Conservation (phyloP, 495 filamentous ascomycete species). For the Lentithecium fluviatile region DNA sequence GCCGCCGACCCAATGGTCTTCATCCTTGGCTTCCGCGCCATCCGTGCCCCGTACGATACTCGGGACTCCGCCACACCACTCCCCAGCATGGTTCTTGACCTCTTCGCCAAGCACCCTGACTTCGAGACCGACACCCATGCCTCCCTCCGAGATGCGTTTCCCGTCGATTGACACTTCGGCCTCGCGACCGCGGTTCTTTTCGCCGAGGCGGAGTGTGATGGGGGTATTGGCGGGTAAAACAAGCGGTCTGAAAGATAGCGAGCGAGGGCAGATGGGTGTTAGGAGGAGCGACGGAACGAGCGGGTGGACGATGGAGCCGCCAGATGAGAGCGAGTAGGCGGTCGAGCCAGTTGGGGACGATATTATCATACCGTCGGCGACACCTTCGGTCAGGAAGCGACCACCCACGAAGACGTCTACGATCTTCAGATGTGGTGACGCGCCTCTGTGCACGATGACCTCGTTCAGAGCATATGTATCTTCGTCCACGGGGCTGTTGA, state of each 20-base stretch:
- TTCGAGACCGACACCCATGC: conserved; percentile 78
- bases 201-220: conserved; percentile 77
- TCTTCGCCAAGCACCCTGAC: conserved; percentile 81
- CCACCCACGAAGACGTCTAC: conserved; percentile 83
- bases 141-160: conserved; percentile 61
- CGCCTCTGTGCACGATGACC: conserved; percentile 86
- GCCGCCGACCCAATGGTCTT: conserved; percentile 95
- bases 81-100: conserved; percentile 54
- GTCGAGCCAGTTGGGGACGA: conserved; percentile 92
- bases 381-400: conserved; percentile 84
- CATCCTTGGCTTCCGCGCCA: conserved; percentile 46
- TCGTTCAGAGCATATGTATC: conserved; percentile 92
- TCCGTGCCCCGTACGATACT: conserved; percentile 58
- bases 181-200: conserved; percentile 77
- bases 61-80: conserved; percentile 66
- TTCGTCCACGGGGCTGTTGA: conserved; percentile 31
- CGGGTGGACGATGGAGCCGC: conserved; percentile 94
- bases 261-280: conserved; percentile 91
- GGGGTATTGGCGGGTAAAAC: conserved; percentile 83
- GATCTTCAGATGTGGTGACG: conserved; percentile 83
- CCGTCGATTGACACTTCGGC: conserved; percentile 89
- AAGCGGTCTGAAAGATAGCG: conserved; percentile 85
- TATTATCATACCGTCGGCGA: conserved; percentile 92
- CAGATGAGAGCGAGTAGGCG: conserved; percentile 86
- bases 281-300: conserved; percentile 82